A percentile compares a stretch with the other conserved stretches of the same genome.
Conservation (phyloP, 495 filamentous ascomycete genomes). For the Penicillium roqueforti region DNA sequence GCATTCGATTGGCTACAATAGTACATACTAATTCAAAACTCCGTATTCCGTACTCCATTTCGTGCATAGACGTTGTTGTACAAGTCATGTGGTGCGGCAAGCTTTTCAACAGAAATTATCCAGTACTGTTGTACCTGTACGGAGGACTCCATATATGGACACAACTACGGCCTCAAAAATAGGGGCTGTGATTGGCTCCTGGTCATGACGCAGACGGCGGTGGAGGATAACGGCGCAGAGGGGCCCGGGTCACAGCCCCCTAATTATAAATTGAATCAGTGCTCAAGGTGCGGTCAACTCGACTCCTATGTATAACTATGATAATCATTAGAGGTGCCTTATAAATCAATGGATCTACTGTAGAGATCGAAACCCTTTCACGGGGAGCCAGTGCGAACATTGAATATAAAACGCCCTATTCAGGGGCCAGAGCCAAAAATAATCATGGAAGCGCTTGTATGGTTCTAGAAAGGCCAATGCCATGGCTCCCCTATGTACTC, state of each 20-base stretch:
- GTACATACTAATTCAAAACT: neutral
- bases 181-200: neutral
- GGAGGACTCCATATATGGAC: too few species aligned
- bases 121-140: too few species aligned
- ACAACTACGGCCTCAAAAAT: neutral
- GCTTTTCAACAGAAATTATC: neutral
- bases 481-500: constrained; percentile 6
- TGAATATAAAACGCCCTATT: neutral
- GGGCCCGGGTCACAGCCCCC: neutral
- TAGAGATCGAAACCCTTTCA: neutral
- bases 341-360: neutral
- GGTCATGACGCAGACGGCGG: neutral
- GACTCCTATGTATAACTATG: too few species aligned
- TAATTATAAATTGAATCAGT: neutral
- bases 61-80: neutral
- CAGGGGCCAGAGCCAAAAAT: constrained; percentile 6
- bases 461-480: neutral
- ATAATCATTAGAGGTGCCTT: neutral
- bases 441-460: neutral
- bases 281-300: neutral
- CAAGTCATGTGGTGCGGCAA: neutral
- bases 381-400: neutral
- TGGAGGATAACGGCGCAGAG: too few species aligned
- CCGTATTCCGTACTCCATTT: too few species aligned
- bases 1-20: neutral